Percentiles rank a stretch among this genome's conserved stretches.
phyloP scores from a whole-genome alignment of 257 asterid genomes.

The Lantana camara region DNA sequence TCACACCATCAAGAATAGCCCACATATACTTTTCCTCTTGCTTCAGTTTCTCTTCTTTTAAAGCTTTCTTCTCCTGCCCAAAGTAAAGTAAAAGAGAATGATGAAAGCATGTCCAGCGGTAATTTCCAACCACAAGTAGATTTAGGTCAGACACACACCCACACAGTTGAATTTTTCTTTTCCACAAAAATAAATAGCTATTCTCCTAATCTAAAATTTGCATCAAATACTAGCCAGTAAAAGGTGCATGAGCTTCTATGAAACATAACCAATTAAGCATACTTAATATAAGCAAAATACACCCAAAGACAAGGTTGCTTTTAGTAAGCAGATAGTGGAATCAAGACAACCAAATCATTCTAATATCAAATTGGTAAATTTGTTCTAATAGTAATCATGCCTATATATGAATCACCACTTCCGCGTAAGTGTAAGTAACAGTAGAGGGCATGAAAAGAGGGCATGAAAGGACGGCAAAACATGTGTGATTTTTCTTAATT shows the following conservation, averaged over 20 bases:
- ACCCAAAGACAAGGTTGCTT: neutral
- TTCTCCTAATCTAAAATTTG: neutral
- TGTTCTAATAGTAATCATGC: slow-evolving; percentile 2
- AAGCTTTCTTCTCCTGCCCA: slow-evolving; percentile 84
- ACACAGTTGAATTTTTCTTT: slow-evolving; percentile 12
- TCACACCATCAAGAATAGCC: slow-evolving; percentile 85
- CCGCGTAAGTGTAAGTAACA: neutral
- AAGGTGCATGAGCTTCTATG: slow-evolving; percentile 5
- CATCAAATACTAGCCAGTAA: slow-evolving; percentile 12
- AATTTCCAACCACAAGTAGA: neutral
- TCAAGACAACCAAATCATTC: slow-evolving; percentile 1
- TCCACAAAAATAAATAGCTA: slow-evolving; percentile 11
- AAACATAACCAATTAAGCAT: slow-evolving; percentile 7
- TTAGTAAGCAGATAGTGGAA: neutral
- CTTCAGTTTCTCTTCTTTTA: slow-evolving; percentile 80
- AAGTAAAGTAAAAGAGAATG: neutral
- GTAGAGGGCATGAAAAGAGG: neutral
- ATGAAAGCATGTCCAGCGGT: slow-evolving; percentile 7
- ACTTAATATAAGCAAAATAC: neutral
- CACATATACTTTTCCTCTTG: slow-evolving; percentile 96
- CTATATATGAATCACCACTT: neutral
- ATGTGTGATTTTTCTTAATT: neutral
- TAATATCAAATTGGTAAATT: neutral
- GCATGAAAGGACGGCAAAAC: slow-evolving; percentile 1
- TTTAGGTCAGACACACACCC: slow-evolving; percentile 11